Conservation (phyloP, 164 flowering plant species). For the Aristolochia californica region DNA sequence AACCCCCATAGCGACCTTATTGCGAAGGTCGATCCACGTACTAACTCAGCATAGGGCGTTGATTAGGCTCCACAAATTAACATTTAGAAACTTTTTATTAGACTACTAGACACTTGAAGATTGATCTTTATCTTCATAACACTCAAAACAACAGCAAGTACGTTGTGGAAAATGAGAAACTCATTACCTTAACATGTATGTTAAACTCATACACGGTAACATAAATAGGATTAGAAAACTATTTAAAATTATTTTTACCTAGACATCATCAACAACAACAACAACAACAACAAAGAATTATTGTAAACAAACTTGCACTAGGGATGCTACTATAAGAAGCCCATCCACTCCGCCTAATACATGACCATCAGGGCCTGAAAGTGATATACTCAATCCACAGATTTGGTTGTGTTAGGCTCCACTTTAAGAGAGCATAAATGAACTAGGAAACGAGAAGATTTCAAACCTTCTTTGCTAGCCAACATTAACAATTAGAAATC, state of each 20-base stretch:
- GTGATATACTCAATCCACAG: slow-evolving; percentile 72
- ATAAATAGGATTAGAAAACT: neutral
- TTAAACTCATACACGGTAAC: neutral
- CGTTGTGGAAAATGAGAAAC: neutral
- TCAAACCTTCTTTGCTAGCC: slow-evolving; percentile 73
- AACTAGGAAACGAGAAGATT: slow-evolving; percentile 76
- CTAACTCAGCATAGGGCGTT: no score
- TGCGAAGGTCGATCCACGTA: no score
- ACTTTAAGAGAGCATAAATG: slow-evolving; percentile 58
- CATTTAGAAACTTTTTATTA: no score
- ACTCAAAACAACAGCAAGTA: slow-evolving; percentile 76
- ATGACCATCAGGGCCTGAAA: slow-evolving; percentile 91
- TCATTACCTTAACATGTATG: neutral
- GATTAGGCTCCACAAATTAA: no score
- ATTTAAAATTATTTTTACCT: neutral
- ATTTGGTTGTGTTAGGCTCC: slow-evolving; percentile 71
- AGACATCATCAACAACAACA: neutral
- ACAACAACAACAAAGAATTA: neutral
- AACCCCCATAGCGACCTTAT: no score
- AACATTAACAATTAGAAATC: neutral
- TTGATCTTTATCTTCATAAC: no score
- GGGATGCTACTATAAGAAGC: slow-evolving; percentile 71
- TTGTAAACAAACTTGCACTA: slow-evolving; percentile 55
- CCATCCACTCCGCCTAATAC: slow-evolving; percentile 88
- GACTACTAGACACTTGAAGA: no score